phyloP scores from a whole-genome alignment of 176 grass and related monocot genomes.

The Poa pratensis region DNA sequence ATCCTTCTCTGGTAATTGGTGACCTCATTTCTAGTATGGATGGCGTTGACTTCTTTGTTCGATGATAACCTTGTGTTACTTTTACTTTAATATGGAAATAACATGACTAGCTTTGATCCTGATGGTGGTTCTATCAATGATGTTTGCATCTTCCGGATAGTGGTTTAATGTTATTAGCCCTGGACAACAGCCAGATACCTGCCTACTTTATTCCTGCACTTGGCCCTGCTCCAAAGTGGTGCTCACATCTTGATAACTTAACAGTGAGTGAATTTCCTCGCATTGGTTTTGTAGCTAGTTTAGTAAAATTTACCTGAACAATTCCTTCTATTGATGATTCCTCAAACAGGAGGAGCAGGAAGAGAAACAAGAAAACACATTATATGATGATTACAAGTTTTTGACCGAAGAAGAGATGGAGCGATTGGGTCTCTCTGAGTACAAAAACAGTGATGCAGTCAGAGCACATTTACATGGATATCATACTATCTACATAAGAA shows the following conservation, averaged over 20 bases:
- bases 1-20: neutral
- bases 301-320: conserved; percentile 9
- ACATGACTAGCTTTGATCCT: conserved; percentile 96
- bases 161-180: conserved; percentile 84
- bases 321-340: neutral
- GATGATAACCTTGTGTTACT: conserved; percentile 42
- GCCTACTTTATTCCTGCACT: conserved; percentile 87
- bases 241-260: conserved; percentile 93
- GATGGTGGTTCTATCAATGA: conserved; percentile 81
- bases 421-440: conserved; percentile 72
- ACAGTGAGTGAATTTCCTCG: conserved; percentile 53
- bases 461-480: conserved; percentile 81
- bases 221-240: conserved; percentile 96
- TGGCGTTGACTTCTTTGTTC: conserved; percentile 3
- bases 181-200: conserved; percentile 94
- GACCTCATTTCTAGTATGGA: conserved; percentile 12
- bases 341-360: conserved; percentile 93
- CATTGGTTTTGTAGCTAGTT: neutral
- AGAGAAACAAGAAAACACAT: conserved; percentile 65
- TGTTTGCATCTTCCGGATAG: conserved; percentile 79
- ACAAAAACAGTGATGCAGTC: conserved; percentile 65
- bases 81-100: conserved; percentile 64
- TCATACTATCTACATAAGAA: conserved; percentile 81
- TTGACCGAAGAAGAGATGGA: conserved; percentile 87
- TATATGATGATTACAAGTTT: conserved; percentile 90